Evolutionary conservation across 192 early-diverging fungal species (phyloP), one percentile per base, ranked within the genome.

Genomic region (Coemansia sp.): DNA sequence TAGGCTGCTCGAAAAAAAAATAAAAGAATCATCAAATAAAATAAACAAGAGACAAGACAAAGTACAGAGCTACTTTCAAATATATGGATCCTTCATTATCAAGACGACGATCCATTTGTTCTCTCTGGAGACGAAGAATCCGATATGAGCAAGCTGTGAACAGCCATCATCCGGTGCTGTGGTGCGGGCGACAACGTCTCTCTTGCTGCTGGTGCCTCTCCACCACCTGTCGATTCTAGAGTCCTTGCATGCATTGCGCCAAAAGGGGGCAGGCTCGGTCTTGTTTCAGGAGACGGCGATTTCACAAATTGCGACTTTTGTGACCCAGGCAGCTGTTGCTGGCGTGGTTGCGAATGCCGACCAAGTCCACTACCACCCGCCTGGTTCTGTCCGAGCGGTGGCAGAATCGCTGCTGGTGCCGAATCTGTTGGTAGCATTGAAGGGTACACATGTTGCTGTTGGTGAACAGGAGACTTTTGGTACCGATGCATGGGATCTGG

Each of bases 191-290:
- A 45, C 18, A 44, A 8, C 26, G 65, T 21, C 5, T 43, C 56
- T 5, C 43, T 24, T 76, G 77, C 64, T 66, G 89, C 92, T 71
- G 94, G 95, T 84, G 95, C 95, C 76, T 62, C 84, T 23, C 57
- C 34, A 20, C 39, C 48, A 26, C 36, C 23, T 34, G 44, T 34
- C 51, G 14, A 14, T 14, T 53, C 51, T 23, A 7, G 51, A 14
- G 23, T 15, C 24, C 51, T 52, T 53, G 10, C 24, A 26, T 26
- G 6, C 15, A 53, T 53, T 12, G 51, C 51, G 23, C 51, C 51
- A 53, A 53, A 53, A 6, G 51, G 24, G 12, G 51, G 51, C 51
- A 53, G 23, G 34, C 14, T 59, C 0, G 18, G 57, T 38, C 34
- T 59, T 5, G 5, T 38, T 38, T 59, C 57, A n/a, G 57, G 57